Evolutionary conservation across 441 rosid genomes (phyloP).

Genomic region (Jatropha multifida): DNA sequence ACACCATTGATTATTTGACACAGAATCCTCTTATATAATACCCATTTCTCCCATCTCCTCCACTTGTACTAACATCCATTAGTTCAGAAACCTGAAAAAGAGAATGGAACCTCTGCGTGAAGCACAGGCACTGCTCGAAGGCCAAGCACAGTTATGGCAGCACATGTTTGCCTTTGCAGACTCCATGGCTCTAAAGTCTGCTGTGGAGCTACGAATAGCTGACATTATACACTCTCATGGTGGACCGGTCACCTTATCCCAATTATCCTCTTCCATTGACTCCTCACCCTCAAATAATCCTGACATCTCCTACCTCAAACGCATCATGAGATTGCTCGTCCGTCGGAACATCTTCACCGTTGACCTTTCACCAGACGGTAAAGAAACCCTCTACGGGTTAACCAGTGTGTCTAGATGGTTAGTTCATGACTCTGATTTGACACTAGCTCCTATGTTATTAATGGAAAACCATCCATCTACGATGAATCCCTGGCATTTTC

Average conservation of each 20-base stretch:
- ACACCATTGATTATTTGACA: background rate
- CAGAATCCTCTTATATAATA: background rate
- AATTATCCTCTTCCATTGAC: constrained; percentile 29
- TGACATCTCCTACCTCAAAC: constrained; percentile 30
- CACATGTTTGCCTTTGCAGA: constrained; percentile 33
- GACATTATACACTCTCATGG: constrained; percentile 40
- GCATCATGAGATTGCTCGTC: constrained; percentile 43
- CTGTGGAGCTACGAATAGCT: constrained; percentile 41
- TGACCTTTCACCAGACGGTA: constrained; percentile 15
- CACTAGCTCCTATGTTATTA: constrained; percentile 30
- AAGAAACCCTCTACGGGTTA: constrained; percentile 30
- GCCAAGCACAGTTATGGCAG: constrained; percentile 34
- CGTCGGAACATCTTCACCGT: constrained; percentile 31
- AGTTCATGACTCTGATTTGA: constrained; percentile 25
- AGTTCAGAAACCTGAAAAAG: background rate
- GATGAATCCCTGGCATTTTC: constrained; percentile 30
- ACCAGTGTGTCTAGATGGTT: constrained; percentile 36
- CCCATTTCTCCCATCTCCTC: background rate
- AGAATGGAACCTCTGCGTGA: constrained; percentile 15
- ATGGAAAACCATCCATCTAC: constrained; percentile 24
- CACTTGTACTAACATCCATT: too few species aligned
- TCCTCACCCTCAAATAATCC: constrained; percentile 2
- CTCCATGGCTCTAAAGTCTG: constrained; percentile 37
- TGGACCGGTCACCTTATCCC: constrained; percentile 32
- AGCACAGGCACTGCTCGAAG: constrained; percentile 16